Base-by-base conservation (phyloP, 2,329 filamentous ascomycete species). In the Venturia effusa region DNA sequence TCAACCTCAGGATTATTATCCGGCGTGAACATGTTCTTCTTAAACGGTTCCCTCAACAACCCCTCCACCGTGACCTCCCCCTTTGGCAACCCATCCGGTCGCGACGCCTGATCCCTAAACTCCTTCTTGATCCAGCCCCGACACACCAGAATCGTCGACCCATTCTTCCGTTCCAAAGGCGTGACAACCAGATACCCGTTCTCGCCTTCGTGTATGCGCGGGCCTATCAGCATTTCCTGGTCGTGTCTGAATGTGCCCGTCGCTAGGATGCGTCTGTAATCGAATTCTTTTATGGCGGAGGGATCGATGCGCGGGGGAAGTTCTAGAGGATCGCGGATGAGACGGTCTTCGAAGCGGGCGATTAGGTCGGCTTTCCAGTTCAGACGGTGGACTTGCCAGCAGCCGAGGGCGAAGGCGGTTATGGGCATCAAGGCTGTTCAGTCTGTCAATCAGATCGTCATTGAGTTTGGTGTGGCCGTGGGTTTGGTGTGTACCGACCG, bases 11-110 rank as follows among this genome's bases (percentile, higher is more conserved):
- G 93, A 69, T 85, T 81, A 70, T 99, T 99, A 0, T 89, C 86
- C 0, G 94, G 94, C 64, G 94, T 99, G 74, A 99, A 99, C 83
- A 92, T 88, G 74, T 99, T 99, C 82, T 93, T 96, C 83, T 96
- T 94, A 84, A 90, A 96, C 10, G 93, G 93, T 77, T 94, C 86
- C 66, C 94, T 79, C 73, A 99, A 74, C 73, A 99, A 71, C 0
- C 94, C 94, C 76, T 96, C 87, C 2, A 99, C 86, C 0, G 82
- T 83, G 11, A 97, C 87, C 70, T 88, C 84, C 0, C 86, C 90
- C 60, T 71, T 74, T 0, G 89, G 88, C 68, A 97, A 69, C 0
- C 86, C 85, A 0, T 82, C 74, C 66, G 69, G 66, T 43, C 90
- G 78, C 64, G 80, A 78, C 68, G 78, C 78, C 77, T 92, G 88